Evolutionary conservation across 2,329 filamentous ascomycete species (phyloP).

Genomic region (Pestalotiopsis sp.): DNA sequence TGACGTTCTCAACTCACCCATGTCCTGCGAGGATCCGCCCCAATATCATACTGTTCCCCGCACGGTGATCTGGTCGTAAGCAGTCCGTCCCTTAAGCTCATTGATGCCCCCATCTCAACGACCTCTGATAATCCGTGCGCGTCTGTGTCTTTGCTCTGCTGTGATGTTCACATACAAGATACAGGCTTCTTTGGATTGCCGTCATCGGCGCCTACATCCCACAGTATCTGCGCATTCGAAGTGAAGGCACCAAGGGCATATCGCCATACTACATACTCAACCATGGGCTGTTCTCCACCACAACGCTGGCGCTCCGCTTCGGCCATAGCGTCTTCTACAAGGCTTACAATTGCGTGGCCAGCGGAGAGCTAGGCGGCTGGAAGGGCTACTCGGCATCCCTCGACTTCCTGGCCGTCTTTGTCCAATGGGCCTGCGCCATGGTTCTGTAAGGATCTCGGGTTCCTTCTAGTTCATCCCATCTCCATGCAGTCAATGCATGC

Average conservation of each 20-base stretch:
- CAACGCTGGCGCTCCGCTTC: conserved; percentile 15
- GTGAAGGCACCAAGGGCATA: conserved; percentile 14
- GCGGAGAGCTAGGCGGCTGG: conserved; percentile 13
- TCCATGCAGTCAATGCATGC: background rate
- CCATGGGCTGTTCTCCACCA: conserved; percentile 16
- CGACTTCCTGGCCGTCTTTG: conserved; percentile 13
- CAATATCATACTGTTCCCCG: conserved; percentile 11
- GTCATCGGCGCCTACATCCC: conserved; percentile 15
- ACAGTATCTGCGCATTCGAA: conserved; percentile 9
- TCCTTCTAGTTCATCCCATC: too few relatives aligned
- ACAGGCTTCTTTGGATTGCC: conserved; percentile 12
- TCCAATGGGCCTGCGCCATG: conserved; percentile 16
- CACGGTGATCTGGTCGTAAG: conserved; percentile 15
- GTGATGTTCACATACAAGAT: background rate
- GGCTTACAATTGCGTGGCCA: conserved; percentile 12
- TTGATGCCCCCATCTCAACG: background rate
- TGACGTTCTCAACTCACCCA: background rate
- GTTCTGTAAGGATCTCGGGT: conserved; percentile 8
- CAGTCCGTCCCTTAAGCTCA: background rate
- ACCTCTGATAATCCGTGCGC: background rate
- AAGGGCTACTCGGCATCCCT: conserved; percentile 14
- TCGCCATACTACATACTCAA: conserved; percentile 17
- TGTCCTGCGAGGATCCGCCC: conserved; percentile 12
- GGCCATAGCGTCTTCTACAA: conserved; percentile 15
- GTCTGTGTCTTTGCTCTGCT: background rate